Evolutionary conservation across 2,329 filamentous ascomycete genomes (phyloP).

Genomic region (Cladosporium sp.): DNA sequence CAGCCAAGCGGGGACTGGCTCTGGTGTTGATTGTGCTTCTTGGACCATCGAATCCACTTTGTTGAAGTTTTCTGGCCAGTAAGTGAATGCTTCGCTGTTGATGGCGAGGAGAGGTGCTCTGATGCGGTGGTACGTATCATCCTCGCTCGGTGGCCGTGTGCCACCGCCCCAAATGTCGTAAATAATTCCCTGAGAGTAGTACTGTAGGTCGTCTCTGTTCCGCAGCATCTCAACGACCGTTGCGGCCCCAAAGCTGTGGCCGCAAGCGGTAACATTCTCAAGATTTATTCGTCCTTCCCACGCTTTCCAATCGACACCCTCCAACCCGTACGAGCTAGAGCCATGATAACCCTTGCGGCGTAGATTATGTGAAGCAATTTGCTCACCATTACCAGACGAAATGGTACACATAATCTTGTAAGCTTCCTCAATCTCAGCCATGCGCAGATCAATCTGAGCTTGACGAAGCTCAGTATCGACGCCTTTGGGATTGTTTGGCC

Average conservation of each 20-base stretch:
- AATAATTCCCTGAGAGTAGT: slow-evolving; percentile 59
- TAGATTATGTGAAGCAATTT: slow-evolving; percentile 50
- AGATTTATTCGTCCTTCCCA: slow-evolving; percentile 56
- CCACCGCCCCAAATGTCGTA: slow-evolving; percentile 61
- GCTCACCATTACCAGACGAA: slow-evolving; percentile 49
- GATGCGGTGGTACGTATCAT: slow-evolving; percentile 41
- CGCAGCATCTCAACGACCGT: slow-evolving; percentile 58
- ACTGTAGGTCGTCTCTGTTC: slow-evolving; percentile 49
- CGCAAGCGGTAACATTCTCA: slow-evolving; percentile 56
- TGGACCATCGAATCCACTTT: slow-evolving; percentile 53
- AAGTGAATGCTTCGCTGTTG: slow-evolving; percentile 65
- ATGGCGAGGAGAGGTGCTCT: slow-evolving; percentile 57
- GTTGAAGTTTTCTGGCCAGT: slow-evolving; percentile 62
- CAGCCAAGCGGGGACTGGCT: slow-evolving; percentile 39
- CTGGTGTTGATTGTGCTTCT: slow-evolving; percentile 46
- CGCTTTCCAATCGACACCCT: slow-evolving; percentile 51
- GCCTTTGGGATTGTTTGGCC: slow-evolving; percentile 53
- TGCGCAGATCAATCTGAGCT: slow-evolving; percentile 58
- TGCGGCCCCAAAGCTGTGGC: slow-evolving; percentile 64
- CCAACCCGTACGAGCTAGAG: slow-evolving; percentile 54
- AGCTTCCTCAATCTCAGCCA: slow-evolving; percentile 61
- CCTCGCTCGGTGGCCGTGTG: slow-evolving; percentile 38
- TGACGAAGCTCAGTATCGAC: slow-evolving; percentile 56
- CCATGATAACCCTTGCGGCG: slow-evolving; percentile 55
- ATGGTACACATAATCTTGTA: slow-evolving; percentile 54